Conservation (phyloP, 2,329 filamentous ascomycete species). For the Xylariaceae sp. region DNA sequence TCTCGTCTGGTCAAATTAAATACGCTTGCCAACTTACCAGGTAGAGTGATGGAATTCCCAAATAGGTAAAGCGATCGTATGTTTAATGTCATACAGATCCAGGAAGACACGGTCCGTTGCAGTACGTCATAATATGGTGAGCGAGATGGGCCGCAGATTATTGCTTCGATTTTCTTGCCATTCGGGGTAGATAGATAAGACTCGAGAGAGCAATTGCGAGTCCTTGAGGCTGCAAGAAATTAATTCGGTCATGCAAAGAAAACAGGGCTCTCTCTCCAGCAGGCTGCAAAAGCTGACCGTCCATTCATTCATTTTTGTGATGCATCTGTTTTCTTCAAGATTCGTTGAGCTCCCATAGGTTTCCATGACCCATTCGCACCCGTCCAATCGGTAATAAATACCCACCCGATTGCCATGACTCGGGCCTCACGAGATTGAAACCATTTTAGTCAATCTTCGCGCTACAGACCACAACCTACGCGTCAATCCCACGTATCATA, state of each 20-base stretch:
- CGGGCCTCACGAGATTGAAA: not conserved
- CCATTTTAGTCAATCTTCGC: not conserved
- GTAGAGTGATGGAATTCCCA: not conserved
- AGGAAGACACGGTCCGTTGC: not conserved
- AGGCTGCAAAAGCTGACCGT: not conserved
- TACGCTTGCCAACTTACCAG: not conserved
- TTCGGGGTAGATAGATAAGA: no score
- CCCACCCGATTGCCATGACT: not conserved
- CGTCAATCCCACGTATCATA: not conserved
- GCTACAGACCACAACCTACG: not conserved
- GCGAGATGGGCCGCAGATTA: not conserved
- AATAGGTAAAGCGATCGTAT: not conserved
- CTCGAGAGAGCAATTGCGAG: no score
- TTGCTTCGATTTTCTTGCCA: not conserved
- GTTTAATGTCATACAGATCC: not conserved
- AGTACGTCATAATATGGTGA: not conserved
- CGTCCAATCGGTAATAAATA: not conserved
- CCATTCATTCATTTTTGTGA: not conserved
- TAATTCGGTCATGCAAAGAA: no score
- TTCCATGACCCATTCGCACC: not conserved
- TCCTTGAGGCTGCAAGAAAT: no score
- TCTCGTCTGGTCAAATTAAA: no score
- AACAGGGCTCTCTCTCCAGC: not conserved
- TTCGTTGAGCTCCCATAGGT: conserved; percentile 9
- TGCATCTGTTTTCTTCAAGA: not conserved